A percentile compares a stretch with the other conserved stretches of the same genome.
These are phyloP conservation scores for Yamadazyma dushanensis DNA, from an alignment of 1,139 yeast species.

Conservation along the genomic window DNA sequence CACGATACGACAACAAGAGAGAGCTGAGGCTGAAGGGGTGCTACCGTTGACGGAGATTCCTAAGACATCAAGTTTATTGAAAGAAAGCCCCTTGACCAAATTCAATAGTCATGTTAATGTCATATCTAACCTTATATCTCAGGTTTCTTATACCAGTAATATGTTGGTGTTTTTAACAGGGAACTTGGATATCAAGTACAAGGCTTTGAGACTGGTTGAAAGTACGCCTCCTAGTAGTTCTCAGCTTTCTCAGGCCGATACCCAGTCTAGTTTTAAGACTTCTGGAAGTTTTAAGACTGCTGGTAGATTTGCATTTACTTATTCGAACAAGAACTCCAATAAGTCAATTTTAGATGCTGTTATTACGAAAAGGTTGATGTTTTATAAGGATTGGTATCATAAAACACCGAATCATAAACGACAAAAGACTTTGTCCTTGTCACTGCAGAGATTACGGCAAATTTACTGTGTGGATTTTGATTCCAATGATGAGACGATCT, in stretches of 20 bases:
- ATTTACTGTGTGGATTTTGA: conserved; percentile 5
- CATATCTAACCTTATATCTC: conserved; percentile 28
- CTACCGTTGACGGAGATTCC: conserved; percentile 33
- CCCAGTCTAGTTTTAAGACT: not conserved
- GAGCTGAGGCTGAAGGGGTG: conserved; percentile 25
- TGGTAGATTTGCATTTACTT: conserved; percentile 11
- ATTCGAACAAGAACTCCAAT: conserved; percentile 7
- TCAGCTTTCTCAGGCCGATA: not conserved
- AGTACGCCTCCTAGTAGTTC: conserved; percentile 2
- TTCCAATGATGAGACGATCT: not conserved
- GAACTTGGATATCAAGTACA: conserved; percentile 21
- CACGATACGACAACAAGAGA: conserved; percentile 21
- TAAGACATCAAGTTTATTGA: conserved; percentile 27
- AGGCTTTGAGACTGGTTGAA: too few relatives aligned
- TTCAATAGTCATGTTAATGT: conserved; percentile 32
- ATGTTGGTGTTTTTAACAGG: conserved; percentile 34
- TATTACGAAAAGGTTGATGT: conserved; percentile 28
- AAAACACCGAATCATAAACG: conserved; percentile 11
- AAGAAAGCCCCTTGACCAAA: conserved; percentile 33
- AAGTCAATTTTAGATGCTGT: conserved; percentile 18
- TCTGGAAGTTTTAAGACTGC: not conserved
- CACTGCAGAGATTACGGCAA: conserved; percentile 5
- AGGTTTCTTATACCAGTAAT: conserved; percentile 22
- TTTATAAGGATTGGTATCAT: conserved; percentile 41
- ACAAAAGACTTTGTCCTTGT: conserved; percentile 9